Evolutionary conservation across 306 rosid species (phyloP), one percentile per base, ranked within the genome.

Genomic region (Dalbergia cultrata): DNA sequence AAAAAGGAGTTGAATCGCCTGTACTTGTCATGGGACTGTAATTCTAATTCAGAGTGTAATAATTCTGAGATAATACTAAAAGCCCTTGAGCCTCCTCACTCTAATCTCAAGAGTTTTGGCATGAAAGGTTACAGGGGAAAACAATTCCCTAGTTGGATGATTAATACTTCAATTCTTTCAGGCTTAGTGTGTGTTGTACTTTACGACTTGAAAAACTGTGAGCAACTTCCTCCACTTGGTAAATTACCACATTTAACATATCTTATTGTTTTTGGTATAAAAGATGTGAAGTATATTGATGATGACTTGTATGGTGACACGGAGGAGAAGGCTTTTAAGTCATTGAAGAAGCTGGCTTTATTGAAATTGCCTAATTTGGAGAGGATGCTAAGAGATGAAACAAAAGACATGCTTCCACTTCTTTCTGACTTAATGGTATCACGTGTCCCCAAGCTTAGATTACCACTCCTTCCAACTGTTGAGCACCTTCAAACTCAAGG

Each of bases 71-170:
- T 18, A 16, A 11, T 74, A 22, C 18, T 60, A 34, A 70, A 74
- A 60, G 79, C 59, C 17, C 53, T 72, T 21, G 14, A 73, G 52
- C 67, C 78, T 21, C 67, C 78, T 21, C 41, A 13, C 67, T 31
- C 57, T 3, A 14, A 17, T 39, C 78, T 74, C 57, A 12, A 37
- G 67, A 4, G 43, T 34, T 73, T 73, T 13, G 16, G 26, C 16
- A 18, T 73, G 67, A 7, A 14, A 0, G 26, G 43, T 6, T 73
- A 57, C 0, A 1, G 2, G 5, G 78, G 67, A 56, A 17, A 0
- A 13, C 50, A 37, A 5, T 19, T 72, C 3, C 8, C 77, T 4
- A 10, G 5, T n/a, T 74, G 70, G 79, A 60, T 74, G 70, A 45
- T 43, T 41, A 44, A 60, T 60, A 7, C 7, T 4, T 17, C 60